phyloP scores from a whole-genome alignment of 495 filamentous ascomycete genomes.

The Penicillium soppii region DNA sequence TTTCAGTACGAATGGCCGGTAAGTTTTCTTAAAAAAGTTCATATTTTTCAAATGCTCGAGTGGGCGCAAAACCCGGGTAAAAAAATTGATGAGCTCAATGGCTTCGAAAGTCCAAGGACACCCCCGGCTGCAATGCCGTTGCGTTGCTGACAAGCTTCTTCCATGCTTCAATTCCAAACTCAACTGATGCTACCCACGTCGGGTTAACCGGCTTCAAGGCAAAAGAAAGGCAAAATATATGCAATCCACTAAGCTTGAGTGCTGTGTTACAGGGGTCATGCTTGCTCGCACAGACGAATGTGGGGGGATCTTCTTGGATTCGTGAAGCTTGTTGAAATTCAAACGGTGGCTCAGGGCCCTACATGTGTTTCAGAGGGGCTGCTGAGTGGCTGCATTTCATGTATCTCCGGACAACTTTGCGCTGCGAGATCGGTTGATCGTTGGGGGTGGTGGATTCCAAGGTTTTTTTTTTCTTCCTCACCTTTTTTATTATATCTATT shows the following conservation, averaged over 20 bases:
- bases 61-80: neutral
- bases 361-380: neutral
- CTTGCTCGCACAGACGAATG: conserved; percentile 16
- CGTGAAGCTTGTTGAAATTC: conserved; percentile 30
- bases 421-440: neutral
- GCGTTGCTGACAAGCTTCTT: conserved; percentile 24
- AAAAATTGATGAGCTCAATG: neutral
- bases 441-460: neutral
- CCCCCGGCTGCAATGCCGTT: conserved; percentile 5
- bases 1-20: neutral
- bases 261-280: conserved; percentile 19
- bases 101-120: neutral
- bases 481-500: neutral
- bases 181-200: neutral
- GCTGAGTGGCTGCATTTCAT: neutral
- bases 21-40: neutral
- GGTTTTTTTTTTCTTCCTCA: neutral
- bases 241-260: conserved; percentile 9
- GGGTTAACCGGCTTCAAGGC: conserved; percentile 18
- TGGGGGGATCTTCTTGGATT: conserved; percentile 26
- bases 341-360: conserved; percentile 7
- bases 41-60: neutral
- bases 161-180: conserved; percentile 6
- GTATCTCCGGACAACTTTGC: conserved; percentile 1
- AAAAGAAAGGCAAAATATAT: conserved; percentile 11